phyloP scores from a whole-genome alignment of 768 basidiomycete genomes.

The Tremella fuciformis region DNA sequence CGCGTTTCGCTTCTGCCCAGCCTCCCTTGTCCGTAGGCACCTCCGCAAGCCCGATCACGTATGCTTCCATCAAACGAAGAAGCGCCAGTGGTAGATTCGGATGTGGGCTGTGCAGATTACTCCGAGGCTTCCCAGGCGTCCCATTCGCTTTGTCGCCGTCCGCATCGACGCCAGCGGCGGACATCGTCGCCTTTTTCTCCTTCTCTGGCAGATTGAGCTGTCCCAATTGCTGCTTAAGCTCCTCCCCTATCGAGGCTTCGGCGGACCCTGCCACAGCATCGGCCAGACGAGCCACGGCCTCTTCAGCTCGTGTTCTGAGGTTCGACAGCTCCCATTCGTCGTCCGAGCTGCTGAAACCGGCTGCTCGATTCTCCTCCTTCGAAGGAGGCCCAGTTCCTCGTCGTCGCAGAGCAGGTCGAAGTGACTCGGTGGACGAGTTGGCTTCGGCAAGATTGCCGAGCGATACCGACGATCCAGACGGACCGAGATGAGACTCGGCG shows the following conservation, averaged over 20 bases:
- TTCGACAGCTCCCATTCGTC: conserved; percentile 39
- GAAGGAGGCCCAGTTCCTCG: conserved; percentile 37
- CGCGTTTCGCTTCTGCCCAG: conserved; percentile 45
- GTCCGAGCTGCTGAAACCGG: conserved; percentile 6
- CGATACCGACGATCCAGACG: conserved; percentile 11
- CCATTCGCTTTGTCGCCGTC: neutral
- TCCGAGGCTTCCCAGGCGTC: conserved; percentile 10
- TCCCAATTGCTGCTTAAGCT: conserved; percentile 34
- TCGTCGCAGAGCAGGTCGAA: conserved; percentile 34
- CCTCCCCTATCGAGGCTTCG: conserved; percentile 12
- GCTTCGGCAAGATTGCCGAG: neutral
- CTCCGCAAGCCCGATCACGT: conserved; percentile 40
- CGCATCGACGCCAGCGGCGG: neutral
- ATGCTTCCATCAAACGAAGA: conserved; percentile 45
- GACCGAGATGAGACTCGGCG: conserved; percentile 34
- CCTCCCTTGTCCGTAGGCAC: conserved; percentile 26
- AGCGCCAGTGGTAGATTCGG: conserved; percentile 48
- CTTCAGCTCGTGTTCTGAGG: conserved; percentile 32
- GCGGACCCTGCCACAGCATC: conserved; percentile 24
- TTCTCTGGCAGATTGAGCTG: conserved; percentile 35
- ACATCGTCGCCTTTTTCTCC: conserved; percentile 3
- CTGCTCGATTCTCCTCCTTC: conserved; percentile 15
- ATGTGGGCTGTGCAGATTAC: conserved; percentile 36
- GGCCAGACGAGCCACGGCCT: conserved; percentile 30
- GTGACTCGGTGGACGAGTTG: neutral